Evolutionary conservation across 768 basidiomycete genomes (phyloP).

Genomic region (Paxillus involutus): DNA sequence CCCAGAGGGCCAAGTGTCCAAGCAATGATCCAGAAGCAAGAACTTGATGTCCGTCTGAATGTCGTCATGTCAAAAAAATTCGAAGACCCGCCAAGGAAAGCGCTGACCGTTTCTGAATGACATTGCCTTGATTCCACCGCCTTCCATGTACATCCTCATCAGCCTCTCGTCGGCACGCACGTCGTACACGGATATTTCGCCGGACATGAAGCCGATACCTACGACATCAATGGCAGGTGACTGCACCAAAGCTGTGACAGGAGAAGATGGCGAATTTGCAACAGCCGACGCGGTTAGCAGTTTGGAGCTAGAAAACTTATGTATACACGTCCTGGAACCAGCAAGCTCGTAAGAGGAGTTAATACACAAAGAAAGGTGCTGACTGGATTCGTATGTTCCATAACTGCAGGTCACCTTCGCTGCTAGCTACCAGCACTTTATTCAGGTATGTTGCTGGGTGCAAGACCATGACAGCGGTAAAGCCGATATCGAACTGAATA

Average conservation of each 20-base stretch:
- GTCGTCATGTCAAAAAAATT: conserved; percentile 3
- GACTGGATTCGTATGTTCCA: conserved; percentile 91
- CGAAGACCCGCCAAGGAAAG: conserved; percentile 1
- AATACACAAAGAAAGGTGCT: conserved; percentile 22
- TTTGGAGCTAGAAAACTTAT: conserved; percentile 63
- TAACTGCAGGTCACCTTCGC: conserved; percentile 80
- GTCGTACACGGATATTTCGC: conserved; percentile 87
- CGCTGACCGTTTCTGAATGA: conserved; percentile 82
- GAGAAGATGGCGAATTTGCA: conserved; percentile 31
- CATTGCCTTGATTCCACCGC: conserved; percentile 71
- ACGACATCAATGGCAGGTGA: conserved; percentile 96
- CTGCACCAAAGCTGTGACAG: conserved; percentile 81
- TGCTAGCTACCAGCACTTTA: conserved; percentile 86
- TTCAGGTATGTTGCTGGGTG: conserved; percentile 98
- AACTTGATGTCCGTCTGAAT: conserved; percentile 79
- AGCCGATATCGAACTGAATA: conserved; percentile 78
- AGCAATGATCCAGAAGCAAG: conserved; percentile 84
- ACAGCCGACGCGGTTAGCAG: conserved; percentile 43
- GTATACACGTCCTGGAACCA: conserved; percentile 68
- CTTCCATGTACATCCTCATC: conserved; percentile 89
- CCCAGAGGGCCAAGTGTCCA: conserved; percentile 93
- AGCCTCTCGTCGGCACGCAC: conserved; percentile 87
- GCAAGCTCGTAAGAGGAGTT: not conserved
- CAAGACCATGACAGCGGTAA: conserved; percentile 81
- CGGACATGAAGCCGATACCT: conserved; percentile 88